These are phyloP conservation scores for Auxenochlorella pyrenoidosa DNA, from an alignment of 139 green algal species.

Conservation along the genomic window DNA sequence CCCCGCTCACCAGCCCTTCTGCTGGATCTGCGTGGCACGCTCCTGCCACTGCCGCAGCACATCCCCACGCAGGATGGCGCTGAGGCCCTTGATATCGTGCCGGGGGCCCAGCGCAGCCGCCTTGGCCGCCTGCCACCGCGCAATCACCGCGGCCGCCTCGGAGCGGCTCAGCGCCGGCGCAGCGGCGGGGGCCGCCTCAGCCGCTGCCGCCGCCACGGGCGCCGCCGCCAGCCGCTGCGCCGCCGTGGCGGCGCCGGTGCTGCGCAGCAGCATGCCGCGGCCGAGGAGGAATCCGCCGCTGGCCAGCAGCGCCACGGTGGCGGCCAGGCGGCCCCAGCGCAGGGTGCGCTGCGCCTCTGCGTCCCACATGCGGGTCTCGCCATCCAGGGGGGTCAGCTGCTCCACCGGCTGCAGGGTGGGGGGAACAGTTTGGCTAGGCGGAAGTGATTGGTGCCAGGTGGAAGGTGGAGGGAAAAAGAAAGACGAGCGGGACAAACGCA, in stretches of 20 bases:
- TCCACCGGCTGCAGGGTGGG: slow-evolving; percentile 36
- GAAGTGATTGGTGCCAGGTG: too few relatives aligned
- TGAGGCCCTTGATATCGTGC: slow-evolving; percentile 20
- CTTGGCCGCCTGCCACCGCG: neutral
- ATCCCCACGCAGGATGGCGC: slow-evolving; percentile 21
- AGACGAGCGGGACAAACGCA: too few relatives aligned
- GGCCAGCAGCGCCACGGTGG: slow-evolving; percentile 16
- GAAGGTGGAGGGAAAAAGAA: too few relatives aligned
- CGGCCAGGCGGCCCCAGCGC: slow-evolving; percentile 39
- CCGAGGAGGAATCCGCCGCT: slow-evolving; percentile 12
- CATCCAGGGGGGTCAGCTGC: slow-evolving; percentile 28
- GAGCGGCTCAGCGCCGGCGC: neutral
- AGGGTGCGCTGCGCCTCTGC: neutral
- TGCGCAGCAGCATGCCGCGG: slow-evolving; percentile 5
- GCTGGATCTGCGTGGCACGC: slow-evolving; percentile 26
- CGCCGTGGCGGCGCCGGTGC: neutral
- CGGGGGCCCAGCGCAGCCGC: slow-evolving; percentile 21
- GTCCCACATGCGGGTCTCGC: slow-evolving; percentile 39
- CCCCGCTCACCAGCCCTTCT: slow-evolving; percentile 37
- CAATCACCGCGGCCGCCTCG: slow-evolving; percentile 21
- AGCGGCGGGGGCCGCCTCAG: neutral
- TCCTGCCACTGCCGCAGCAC: slow-evolving; percentile 45
- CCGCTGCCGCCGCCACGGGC: neutral
- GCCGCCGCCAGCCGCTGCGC: neutral
- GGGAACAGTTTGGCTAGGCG: too few relatives aligned